phyloP scores from a whole-genome alignment of 2,329 filamentous ascomycete genomes.

The Zopfia rhizophila region DNA sequence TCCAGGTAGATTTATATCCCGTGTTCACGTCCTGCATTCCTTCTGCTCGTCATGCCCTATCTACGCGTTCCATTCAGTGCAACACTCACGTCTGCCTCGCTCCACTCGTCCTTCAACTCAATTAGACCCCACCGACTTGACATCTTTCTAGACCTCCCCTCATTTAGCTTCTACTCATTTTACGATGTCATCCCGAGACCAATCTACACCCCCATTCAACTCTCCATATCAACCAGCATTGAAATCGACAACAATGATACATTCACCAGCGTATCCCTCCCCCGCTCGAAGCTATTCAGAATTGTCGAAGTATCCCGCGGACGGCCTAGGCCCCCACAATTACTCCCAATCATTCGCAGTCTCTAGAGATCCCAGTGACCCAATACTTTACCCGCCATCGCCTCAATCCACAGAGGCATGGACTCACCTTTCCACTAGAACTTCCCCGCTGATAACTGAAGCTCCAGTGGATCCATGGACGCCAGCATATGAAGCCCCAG shows the following conservation, averaged over 20 bases:
- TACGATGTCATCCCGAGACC: constrained; percentile 42
- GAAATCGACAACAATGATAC: constrained; percentile 34
- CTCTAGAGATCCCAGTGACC: constrained; percentile 17
- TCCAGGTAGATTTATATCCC: constrained; percentile 41
- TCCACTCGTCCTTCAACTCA: constrained; percentile 14
- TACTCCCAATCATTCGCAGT: constrained; percentile 34
- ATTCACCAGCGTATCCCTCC: constrained; percentile 48
- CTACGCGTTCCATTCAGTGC: no score
- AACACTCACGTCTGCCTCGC: constrained; percentile 15
- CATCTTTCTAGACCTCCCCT: no score
- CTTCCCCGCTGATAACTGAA: constrained; percentile 43
- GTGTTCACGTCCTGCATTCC: constrained; percentile 34
- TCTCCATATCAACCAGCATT: constrained; percentile 48
- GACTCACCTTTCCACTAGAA: constrained; percentile 38
- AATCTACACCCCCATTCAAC: constrained; percentile 47
- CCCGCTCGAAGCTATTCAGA: constrained; percentile 44
- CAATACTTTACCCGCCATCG: constrained; percentile 43
- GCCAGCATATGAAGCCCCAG: constrained; percentile 46
- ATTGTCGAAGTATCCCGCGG: constrained; percentile 35
- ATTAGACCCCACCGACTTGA: constrained; percentile 14
- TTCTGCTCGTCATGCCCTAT: constrained; percentile 24
- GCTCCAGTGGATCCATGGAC: constrained; percentile 43
- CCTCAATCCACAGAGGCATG: constrained; percentile 48
- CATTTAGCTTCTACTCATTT: no score
- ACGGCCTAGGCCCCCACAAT: constrained; percentile 49